Evolutionary conservation across 306 rosid genomes (phyloP).

Genomic region (Castanea crenata): DNA sequence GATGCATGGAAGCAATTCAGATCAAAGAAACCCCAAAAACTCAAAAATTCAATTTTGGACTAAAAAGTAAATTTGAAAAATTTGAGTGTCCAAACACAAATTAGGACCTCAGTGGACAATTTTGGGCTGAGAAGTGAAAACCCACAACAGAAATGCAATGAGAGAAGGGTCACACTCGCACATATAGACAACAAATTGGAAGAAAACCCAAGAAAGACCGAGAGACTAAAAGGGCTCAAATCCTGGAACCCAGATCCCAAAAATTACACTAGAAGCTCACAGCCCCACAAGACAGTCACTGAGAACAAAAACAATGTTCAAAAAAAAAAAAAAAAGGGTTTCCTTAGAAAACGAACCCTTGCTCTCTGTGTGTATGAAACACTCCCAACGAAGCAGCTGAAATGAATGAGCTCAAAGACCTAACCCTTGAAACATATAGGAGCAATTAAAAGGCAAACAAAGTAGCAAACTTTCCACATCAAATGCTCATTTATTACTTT

Average conservation of each 20-base stretch:
- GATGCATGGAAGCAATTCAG: conserved; percentile 63
- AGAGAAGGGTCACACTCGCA: no score
- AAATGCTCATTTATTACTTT: conserved; percentile 38
- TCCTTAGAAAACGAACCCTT: background rate
- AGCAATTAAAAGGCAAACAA: conserved; percentile 26
- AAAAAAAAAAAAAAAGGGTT: conserved; percentile 18
- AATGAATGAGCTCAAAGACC: conserved; percentile 9
- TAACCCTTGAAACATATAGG: background rate
- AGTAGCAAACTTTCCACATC: conserved; percentile 26
- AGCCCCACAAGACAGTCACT: background rate
- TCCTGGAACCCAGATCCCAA: conserved; percentile 83
- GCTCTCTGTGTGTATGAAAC: no score
- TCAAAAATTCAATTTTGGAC: conserved; percentile 19
- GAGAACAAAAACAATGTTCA: background rate
- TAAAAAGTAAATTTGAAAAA: background rate
- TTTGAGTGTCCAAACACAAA: background rate
- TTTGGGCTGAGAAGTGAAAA: conserved; percentile 9
- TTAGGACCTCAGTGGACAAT: background rate
- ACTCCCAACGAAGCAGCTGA: conserved; percentile 19
- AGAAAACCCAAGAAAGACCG: no score
- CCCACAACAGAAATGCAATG: conserved; percentile 10
- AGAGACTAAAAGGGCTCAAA: conserved; percentile 21
- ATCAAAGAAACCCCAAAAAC: conserved; percentile 14
- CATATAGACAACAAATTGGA: conserved; percentile 1
- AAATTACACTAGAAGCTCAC: conserved; percentile 3